Base-by-base conservation (phyloP, 1,284 basidiomycete species). In the Tilletia walkeri region DNA sequence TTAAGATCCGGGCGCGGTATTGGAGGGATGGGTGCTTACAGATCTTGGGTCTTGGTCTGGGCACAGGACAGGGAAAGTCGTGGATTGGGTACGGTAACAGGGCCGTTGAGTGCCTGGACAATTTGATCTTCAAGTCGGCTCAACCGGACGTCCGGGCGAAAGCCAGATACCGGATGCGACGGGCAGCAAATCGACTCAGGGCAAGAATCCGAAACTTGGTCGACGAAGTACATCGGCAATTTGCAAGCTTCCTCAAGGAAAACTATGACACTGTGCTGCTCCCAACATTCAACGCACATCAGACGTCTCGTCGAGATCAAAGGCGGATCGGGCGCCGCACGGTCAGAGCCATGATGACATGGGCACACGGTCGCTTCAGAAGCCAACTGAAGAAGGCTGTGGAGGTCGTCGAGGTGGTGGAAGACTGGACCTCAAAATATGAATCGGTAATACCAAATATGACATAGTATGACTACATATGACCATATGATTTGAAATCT, bases 1-100 rank as follows among this genome's bases (percentile, higher is more conserved):
- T 49, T n/a, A 49, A 49, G n/a, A 12, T 49, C 48, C 48, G 14
- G 48, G n/a, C 12, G n/a, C 12, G n/a, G 48, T 1, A 49, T n/a
- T 49, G 48, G 48, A 49, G n/a, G n/a, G 48, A 49, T n/a, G 48
- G 48, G n/a, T 49, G n/a, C 48, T n/a, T 49, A n/a, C 48, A 49
- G n/a, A n/a, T 1, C 2, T n/a, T n/a, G 48, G 12, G n/a, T n/a
- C n/a, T 49, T 49, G 48, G 48, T 49, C n/a, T 49, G 14, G 12
- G 2, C 48, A 49, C 48, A 12, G n/a, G 48, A 49, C 48, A 1
- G 48, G 14, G 48, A 49, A 12, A 49, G 48, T 14, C 48, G 12
- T 2, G 48, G 1, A n/a, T 14, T 49, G 48, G 48, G 14, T 12
- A n/a, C 12, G 48, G 48, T 2, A 49, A 49, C 48, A 49, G 48